A percentile compares a stretch with the other conserved stretches of the same genome.
Evolutionary conservation across 306 rosid species (phyloP).

Genomic region (Cicer judaicum): DNA sequence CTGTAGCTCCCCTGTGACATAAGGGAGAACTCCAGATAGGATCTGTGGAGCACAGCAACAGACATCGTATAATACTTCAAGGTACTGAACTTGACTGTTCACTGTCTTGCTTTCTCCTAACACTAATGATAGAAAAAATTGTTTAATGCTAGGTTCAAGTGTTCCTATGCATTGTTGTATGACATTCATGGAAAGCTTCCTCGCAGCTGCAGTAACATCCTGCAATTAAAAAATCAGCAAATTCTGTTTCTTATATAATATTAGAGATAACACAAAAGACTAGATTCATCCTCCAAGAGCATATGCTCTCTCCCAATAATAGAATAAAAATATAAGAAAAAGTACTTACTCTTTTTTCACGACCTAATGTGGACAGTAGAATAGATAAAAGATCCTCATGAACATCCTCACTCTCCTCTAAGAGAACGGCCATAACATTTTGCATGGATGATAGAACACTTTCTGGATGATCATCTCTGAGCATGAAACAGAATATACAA

Average conservation of each 20-base stretch:
- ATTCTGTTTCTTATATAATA: slow-evolving; percentile 34
- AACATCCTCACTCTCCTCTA: slow-evolving; percentile 95
- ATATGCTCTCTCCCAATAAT: slow-evolving; percentile 32
- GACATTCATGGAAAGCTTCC: slow-evolving; percentile 89
- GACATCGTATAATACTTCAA: slow-evolving; percentile 80
- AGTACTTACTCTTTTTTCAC: slow-evolving; percentile 72
- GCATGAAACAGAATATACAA: slow-evolving; percentile 41
- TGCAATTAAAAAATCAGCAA: slow-evolving; percentile 56
- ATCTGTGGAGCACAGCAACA: slow-evolving; percentile 86
- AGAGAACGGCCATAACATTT: slow-evolving; percentile 80
- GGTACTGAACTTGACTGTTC: slow-evolving; percentile 67
- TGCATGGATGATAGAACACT: slow-evolving; percentile 91
- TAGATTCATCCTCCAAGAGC: slow-evolving; percentile 29
- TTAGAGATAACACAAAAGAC: slow-evolving; percentile 26
- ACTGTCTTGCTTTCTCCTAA: slow-evolving; percentile 73
- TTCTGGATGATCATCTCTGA: slow-evolving; percentile 96
- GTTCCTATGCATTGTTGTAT: slow-evolving; percentile 72
- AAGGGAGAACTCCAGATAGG: slow-evolving; percentile 76
- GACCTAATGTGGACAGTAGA: slow-evolving; percentile 74
- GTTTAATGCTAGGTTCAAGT: slow-evolving; percentile 81
- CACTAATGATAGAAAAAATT: slow-evolving; percentile 73
- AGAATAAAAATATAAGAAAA: slow-evolving; percentile 24
- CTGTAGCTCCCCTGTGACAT: slow-evolving; percentile 84
- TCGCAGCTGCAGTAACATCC: slow-evolving; percentile 79
- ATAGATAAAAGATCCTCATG: slow-evolving; percentile 67